Base-by-base conservation (phyloP, 1,284 basidiomycete species). In the Tilletia indica region DNA sequence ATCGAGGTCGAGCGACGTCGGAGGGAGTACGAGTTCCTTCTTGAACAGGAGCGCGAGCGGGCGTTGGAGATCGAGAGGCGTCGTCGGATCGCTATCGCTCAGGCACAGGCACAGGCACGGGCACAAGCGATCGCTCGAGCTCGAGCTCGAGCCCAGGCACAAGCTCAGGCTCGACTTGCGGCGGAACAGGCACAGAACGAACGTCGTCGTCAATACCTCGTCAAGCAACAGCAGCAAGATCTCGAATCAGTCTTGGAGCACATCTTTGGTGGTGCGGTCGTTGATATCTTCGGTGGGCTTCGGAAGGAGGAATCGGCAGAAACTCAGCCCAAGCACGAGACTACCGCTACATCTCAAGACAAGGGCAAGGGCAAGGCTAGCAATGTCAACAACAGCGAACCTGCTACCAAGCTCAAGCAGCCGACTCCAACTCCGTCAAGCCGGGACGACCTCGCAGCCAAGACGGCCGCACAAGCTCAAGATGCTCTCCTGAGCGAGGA, bases 291-390 rank as follows among this genome's bases (percentile, higher is more conserved):
- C 34, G 36, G 12, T 38, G 61, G 36, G n/a, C 34, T 16, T 2
- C 14, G 39, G 3, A 3, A 64, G 34, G 38, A 16, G 36, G 61
- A 42, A 16, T 14, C 42, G 42, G 61, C 12, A 9, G 21, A 64
- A 36, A 42, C 8, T 25, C 61, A 64, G 12, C 31, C 19, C 19
- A 11, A 64, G 36, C 61, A 9, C 5, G 61, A 25, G 31, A 11
- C 61, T 25, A 6, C n/a, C 25, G 25, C 56, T 34, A 31, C 21
- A 31, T 0, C 34, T 14, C 6, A 38, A 8, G 36, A 38, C 34
- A 64, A 64, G 61, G 61, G n/a, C 2, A 64, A 64, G 61, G 61
- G 38, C 61, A 64, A 38, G 61, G 61, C 34, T 2, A 64, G 39
- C 11, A 36, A n/a, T 19, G 5, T 64, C 38, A 11, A 39, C 31